Base-by-base conservation (phyloP, 805 yeast species). In the Cyberlindnera maclurae region DNA sequence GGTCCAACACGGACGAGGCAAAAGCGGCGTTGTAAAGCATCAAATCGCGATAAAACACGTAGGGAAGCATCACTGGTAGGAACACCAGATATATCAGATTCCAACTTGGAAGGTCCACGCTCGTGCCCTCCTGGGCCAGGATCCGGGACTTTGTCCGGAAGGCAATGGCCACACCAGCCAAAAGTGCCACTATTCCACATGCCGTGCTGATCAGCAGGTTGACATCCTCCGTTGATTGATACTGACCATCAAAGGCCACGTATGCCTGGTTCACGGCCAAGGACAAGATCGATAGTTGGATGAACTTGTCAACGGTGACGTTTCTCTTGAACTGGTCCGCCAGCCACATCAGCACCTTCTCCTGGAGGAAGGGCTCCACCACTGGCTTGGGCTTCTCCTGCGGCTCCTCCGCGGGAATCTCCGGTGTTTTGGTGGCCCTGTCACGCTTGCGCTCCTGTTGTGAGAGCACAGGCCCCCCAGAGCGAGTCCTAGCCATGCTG, bases 71-170 rank as follows among this genome's bases (percentile, higher is more conserved):
- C 9, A 57, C 43, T 2, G 68, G 65, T 15, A 65, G 31, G 42
- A 54, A 63, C 4, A 62, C 39, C 29, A 60, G 29, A 41, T 64
- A 64, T 4, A 63, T 30, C 3, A 58, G 47, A 36, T 64, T 63
- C 54, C 63, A 65, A 12, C 52, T 50, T 1, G 64, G 64, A 17
- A 58, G 22, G 12, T 29, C 35, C 4, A 18, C 38, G 7, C 26
- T 40, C 17, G 32, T 31, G 15, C 33, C 45, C 6, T 22, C 29
- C 4, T 31, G 39, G 4, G 12, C 20, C 4, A 6, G 13, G 12
- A 33, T 5, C 10, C 34, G 18, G 1, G 35, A 17, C 36, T 39
- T 40, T 15, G 43, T 50, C 42, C 42, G 45, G 35, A 32, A 45
- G 13, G 48, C 37, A 16, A 45, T 46, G 12, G 52, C 46, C 7